Evolutionary conservation across 768 basidiomycete genomes (phyloP), one percentile per base, ranked within the genome.

Genomic region (Boletales sp.): DNA sequence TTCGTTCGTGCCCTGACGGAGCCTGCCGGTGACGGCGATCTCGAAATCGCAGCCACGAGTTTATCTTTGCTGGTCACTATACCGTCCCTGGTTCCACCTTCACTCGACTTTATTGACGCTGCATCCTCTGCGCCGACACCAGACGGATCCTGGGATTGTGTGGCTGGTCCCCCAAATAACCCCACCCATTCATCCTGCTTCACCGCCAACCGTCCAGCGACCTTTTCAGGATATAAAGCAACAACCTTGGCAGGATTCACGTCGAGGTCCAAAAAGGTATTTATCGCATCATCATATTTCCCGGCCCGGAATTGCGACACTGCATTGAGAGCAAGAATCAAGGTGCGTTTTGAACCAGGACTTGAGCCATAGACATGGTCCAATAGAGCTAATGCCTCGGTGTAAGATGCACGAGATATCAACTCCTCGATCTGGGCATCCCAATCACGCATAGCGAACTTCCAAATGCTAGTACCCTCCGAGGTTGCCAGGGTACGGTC

Each of bases 211-310:
- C 89, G 77, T 7, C 95, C 95, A 1, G 92, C 79, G 4, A 98
- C 80, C 12, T 75, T 74, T 33, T 87, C 82, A 0, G 91, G 89
- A 66, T 91, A 99, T 7, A 98, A 72, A 2, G 94, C 87, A 18
- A 98, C 78, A 4, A 99, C 90, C 61, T 94, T 92, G 0, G 94
- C 91, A 0, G 96, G 96, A 60, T 94, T 94, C 57, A 94, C 74
- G 56, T 97, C 87, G 37, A 95, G 83, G 37, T 87, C 82, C 42
- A 94, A 79, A 66, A 98, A 94, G 0, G 84, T 80, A 62, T 96
- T 85, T 49, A 97, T 86, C 1, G 95, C 94, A 1, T 74, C 70
- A 53, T 88, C 85, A 60, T 82, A 94, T 50, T 83, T 76, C 8
- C 77, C 79, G 8, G 74, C 70, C 4, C 79, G 77, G 68, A 94